Conservation (phyloP, 1,284 basidiomycete genomes). For the Pseudomicrostroma phylloplanum region DNA sequence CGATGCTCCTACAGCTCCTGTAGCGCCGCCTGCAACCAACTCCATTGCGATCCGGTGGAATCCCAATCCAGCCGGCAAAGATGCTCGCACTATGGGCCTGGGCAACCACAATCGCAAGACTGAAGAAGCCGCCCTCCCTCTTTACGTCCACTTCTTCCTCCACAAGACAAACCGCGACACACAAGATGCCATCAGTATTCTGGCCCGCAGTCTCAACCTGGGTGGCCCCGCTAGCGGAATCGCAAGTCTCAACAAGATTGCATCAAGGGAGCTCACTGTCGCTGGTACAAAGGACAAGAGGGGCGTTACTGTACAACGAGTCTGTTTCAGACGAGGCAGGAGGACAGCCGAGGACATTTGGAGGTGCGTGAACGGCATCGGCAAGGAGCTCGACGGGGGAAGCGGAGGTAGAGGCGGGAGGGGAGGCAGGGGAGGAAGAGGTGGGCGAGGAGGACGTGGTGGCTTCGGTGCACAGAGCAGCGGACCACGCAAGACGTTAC, state of each 20-base stretch:
- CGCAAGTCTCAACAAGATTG: slow-evolving; percentile 50
- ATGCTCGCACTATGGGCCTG: background rate
- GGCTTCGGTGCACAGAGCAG: slow-evolving; percentile 10
- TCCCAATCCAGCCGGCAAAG: background rate
- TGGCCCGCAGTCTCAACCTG: slow-evolving; percentile 58
- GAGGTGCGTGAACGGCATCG: slow-evolving; percentile 58
- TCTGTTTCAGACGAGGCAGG: slow-evolving; percentile 71
- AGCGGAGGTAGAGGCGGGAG: slow-evolving; percentile 53
- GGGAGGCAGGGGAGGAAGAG: slow-evolving; percentile 51
- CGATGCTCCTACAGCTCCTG: background rate
- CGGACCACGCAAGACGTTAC: slow-evolving; percentile 13
- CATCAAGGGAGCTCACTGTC: slow-evolving; percentile 68
- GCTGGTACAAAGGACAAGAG: slow-evolving; percentile 98
- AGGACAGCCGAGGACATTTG: slow-evolving; percentile 74
- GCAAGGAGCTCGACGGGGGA: slow-evolving; percentile 20
- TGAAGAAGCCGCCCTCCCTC: slow-evolving; percentile 47
- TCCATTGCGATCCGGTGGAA: slow-evolving; percentile 15
- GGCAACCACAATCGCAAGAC: background rate
- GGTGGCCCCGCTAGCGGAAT: slow-evolving; percentile 12
- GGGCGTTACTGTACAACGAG: slow-evolving; percentile 87
- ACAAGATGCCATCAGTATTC: slow-evolving; percentile 76
- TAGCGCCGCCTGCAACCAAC: slow-evolving; percentile 4
- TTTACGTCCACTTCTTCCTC: slow-evolving; percentile 91
- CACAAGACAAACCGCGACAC: slow-evolving; percentile 98
- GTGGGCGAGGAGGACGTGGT: slow-evolving; percentile 22